Conservation (phyloP, 2,329 filamentous ascomycete species). For the Aspergillus pseudoviridinutans region DNA sequence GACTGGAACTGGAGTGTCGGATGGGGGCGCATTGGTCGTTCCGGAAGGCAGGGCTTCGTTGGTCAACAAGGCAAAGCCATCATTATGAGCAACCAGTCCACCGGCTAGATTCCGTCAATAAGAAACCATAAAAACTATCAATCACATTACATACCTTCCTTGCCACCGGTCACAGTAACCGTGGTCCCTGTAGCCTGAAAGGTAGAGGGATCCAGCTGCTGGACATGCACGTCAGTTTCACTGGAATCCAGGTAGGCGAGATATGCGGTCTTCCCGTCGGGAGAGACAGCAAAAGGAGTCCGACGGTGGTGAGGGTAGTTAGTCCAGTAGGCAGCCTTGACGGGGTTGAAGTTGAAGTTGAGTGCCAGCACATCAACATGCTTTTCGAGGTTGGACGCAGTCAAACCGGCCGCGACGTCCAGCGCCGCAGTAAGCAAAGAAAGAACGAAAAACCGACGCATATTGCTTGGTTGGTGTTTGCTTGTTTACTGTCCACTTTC, state of each 20-base stretch:
- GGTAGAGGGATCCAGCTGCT: slow-evolving; percentile 52
- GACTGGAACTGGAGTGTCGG: slow-evolving; percentile 50
- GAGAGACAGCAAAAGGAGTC: slow-evolving; percentile 60
- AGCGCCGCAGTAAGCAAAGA: slow-evolving; percentile 23
- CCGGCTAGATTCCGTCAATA: slow-evolving; percentile 37
- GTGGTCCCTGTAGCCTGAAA: slow-evolving; percentile 52
- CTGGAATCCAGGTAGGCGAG: slow-evolving; percentile 58
- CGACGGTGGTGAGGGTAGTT: slow-evolving; percentile 58
- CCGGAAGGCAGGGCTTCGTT: slow-evolving; percentile 53
- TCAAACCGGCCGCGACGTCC: slow-evolving; percentile 18
- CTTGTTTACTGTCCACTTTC: not conserved
- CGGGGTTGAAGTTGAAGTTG: slow-evolving; percentile 52
- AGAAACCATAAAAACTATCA: not conserved
- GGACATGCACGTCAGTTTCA: slow-evolving; percentile 54
- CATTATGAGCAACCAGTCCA: slow-evolving; percentile 58
- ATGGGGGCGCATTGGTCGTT: slow-evolving; percentile 46
- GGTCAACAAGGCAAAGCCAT: slow-evolving; percentile 61
- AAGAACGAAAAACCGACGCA: slow-evolving; percentile 22
- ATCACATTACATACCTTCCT: slow-evolving; percentile 40
- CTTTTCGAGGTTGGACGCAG: slow-evolving; percentile 31
- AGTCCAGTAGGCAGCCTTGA: slow-evolving; percentile 61
- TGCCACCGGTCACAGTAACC: slow-evolving; percentile 51
- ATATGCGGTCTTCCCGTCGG: slow-evolving; percentile 56
- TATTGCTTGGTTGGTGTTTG: slow-evolving; percentile 2
- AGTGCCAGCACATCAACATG: slow-evolving; percentile 45